Evolutionary conservation across 768 basidiomycete species (phyloP).

Genomic region (Kwoniella pini): DNA sequence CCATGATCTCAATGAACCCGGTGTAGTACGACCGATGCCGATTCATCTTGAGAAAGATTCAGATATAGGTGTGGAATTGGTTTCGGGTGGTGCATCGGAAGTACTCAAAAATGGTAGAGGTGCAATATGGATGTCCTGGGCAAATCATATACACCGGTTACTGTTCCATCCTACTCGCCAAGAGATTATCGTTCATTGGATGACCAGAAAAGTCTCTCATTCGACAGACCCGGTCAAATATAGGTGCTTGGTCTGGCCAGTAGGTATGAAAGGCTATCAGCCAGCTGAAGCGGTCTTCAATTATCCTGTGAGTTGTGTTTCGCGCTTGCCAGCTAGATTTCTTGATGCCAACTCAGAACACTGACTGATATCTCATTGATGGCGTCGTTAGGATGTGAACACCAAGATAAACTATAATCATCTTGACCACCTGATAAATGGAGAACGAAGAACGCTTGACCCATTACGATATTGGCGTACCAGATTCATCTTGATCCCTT

Average conservation of each 20-base stretch:
- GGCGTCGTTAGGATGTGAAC: conserved; percentile 33
- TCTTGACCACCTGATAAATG: conserved; percentile 53
- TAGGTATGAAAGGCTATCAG: conserved; percentile 81
- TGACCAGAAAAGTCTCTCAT: conserved; percentile 67
- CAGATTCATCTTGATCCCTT: conserved; percentile 87
- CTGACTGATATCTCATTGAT: not conserved
- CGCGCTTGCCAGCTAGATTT: too few relatives aligned
- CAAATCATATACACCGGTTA: conserved; percentile 91
- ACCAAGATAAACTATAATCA: conserved; percentile 52
- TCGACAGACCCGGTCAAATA: conserved; percentile 66
- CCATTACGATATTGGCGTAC: conserved; percentile 91
- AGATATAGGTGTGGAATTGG: conserved; percentile 21
- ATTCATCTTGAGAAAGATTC: conserved; percentile 23
- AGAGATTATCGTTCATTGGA: conserved; percentile 80
- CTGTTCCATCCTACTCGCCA: conserved; percentile 77
- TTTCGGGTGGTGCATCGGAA: conserved; percentile 54
- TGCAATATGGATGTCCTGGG: conserved; percentile 88
- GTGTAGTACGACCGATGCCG: conserved; percentile 19
- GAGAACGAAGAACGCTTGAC: conserved; percentile 60
- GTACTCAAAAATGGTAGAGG: conserved; percentile 56
- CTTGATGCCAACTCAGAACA: too few relatives aligned
- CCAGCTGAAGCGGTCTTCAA: conserved; percentile 72
- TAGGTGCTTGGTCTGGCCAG: conserved; percentile 91
- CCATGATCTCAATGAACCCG: conserved; percentile 26
- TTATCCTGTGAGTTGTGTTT: conserved; percentile 61